Conservation (phyloP, 139 green algal genomes). For the Chlamydomonas incerta region DNA sequence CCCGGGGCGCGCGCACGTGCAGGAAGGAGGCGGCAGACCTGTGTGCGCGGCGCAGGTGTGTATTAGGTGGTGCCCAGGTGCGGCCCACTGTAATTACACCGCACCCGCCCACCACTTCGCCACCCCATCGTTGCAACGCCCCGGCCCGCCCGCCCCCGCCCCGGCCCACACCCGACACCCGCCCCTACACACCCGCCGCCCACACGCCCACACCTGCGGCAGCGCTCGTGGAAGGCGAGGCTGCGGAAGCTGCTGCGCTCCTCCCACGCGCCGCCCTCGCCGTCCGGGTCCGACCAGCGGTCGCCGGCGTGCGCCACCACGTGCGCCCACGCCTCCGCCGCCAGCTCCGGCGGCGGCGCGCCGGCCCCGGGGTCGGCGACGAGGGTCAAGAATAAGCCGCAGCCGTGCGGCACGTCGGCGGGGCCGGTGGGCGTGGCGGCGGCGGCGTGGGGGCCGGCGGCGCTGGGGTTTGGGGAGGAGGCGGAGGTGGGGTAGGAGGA, state of each 20-base stretch:
- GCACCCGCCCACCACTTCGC: no score
- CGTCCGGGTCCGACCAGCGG: slow-evolving; percentile 39
- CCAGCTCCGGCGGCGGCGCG: slow-evolving; percentile 9
- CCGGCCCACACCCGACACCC: no score
- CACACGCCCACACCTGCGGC: slow-evolving; percentile 13
- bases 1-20: slow-evolving; percentile 21
- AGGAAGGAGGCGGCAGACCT: slow-evolving; percentile 34
- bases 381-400: slow-evolving; percentile 15
- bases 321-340: slow-evolving; percentile 25
- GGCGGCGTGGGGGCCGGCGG: background rate
- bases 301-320: slow-evolving; percentile 6
- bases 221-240: slow-evolving; percentile 41
- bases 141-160: no score
- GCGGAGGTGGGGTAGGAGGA: no score
- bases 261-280: slow-evolving; percentile 40
- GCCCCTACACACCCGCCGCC: no score
- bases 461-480: no score
- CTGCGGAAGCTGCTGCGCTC: slow-evolving; percentile 43
- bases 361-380: slow-evolving; percentile 11
- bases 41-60: no score
- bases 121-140: no score
- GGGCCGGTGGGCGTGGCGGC: background rate
- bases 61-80: no score
- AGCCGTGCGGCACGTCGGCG: slow-evolving; percentile 9
- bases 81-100: no score